These are phyloP conservation scores for Magnolia sinica DNA, from an alignment of 164 flowering plant genomes.

Conservation along the genomic window DNA sequence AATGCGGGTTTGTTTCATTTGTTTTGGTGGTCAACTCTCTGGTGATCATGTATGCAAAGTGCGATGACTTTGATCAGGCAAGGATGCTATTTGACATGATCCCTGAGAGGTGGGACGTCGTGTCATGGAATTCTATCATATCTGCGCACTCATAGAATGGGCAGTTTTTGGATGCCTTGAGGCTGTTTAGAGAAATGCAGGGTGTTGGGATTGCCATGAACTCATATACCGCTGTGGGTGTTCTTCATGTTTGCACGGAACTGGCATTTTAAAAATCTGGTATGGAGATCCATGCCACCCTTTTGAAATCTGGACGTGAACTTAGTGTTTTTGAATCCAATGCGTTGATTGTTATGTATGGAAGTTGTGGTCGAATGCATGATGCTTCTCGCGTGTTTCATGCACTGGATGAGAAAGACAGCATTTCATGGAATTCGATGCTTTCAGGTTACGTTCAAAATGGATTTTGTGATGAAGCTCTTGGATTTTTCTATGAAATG, in stretches of 20 bases:
- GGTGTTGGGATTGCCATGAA: conserved; percentile 33
- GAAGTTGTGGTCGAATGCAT: conserved; percentile 43
- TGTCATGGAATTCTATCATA: conserved; percentile 79
- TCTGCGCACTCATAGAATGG: conserved; percentile 53
- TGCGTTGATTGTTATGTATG: conserved; percentile 76
- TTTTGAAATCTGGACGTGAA: conserved; percentile 40
- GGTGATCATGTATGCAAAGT: conserved; percentile 72
- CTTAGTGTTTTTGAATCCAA: conserved; percentile 56
- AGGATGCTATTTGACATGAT: conserved; percentile 43
- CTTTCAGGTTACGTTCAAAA: conserved; percentile 71
- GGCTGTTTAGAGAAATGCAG: conserved; percentile 53
- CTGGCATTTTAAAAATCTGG: conserved; percentile 37
- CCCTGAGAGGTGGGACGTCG: conserved; percentile 44
- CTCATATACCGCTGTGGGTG: conserved; percentile 61
- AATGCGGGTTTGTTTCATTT: conserved; percentile 41
- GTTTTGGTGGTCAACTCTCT: conserved; percentile 64
- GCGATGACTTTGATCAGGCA: conserved; percentile 41
- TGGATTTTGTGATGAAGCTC: conserved; percentile 48
- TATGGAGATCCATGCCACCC: conserved; percentile 63
- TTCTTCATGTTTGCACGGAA: conserved; percentile 68
- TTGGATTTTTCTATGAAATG: conserved; percentile 47
- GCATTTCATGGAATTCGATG: conserved; percentile 78
- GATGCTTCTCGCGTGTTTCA: conserved; percentile 45
- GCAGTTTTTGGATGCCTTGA: conserved; percentile 45
- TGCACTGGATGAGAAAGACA: conserved; percentile 48